Conservation (phyloP, 768 basidiomycete species). For the Hemileccinum impolitum region DNA sequence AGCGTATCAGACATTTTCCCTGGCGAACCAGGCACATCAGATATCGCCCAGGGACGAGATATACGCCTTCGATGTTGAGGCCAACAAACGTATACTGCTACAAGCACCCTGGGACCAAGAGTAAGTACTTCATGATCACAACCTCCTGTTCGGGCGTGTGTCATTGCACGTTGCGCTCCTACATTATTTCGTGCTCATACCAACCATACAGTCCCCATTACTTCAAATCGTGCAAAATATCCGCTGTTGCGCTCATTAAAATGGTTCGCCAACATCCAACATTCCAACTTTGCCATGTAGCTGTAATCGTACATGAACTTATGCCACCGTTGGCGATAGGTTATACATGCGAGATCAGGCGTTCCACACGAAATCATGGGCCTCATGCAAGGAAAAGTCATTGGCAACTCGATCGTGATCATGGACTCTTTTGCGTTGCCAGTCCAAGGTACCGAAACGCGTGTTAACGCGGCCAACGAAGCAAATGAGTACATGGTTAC, state of each 20-base stretch:
- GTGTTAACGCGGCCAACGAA: constrained; percentile 93
- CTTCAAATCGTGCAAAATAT: constrained; percentile 92
- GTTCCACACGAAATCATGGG: constrained; percentile 99
- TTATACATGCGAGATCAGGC: constrained; percentile 96
- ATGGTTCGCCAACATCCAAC: constrained; percentile 54
- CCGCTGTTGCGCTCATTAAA: constrained; percentile 92
- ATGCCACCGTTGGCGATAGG: constrained; percentile 45
- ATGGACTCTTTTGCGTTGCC: constrained; percentile 98
- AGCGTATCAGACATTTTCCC: constrained; percentile 70
- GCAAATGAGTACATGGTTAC: constrained; percentile 99
- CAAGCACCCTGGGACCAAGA: constrained; percentile 85
- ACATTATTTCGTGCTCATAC: neutral
- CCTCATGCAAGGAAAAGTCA: constrained; percentile 95
- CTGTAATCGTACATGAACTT: neutral
- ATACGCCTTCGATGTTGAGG: constrained; percentile 68
- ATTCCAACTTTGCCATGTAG: neutral
- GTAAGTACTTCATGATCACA: constrained; percentile 41
- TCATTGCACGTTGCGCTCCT: neutral
- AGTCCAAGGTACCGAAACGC: constrained; percentile 96
- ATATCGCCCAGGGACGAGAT: constrained; percentile 77
- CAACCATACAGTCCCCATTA: constrained; percentile 57
- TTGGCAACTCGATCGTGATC: constrained; percentile 74
- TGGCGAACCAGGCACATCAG: constrained; percentile 68
- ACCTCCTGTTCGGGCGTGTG: constrained; percentile 1
- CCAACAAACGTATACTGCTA: constrained; percentile 60